Base-by-base conservation (phyloP, 345 rosid genomes). In the Boechera stricta region DNA sequence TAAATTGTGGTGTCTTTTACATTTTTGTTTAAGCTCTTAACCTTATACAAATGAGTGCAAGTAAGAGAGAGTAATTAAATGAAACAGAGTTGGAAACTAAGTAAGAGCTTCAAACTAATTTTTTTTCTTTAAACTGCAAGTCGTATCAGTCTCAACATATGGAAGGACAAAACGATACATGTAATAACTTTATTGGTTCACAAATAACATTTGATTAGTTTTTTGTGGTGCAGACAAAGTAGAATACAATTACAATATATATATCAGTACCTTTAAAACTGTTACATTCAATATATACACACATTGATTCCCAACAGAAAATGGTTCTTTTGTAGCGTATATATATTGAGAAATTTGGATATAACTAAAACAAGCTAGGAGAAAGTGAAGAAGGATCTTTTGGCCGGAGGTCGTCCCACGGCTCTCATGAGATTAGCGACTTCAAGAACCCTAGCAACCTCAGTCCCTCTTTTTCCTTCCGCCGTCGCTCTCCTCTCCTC, bases 401-500 rank as follows among this genome's bases (percentile, higher is more conserved):
- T 95, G 8, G 82, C 84, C 5, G 99, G 99, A 69, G 99, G 76
- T 73, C 97, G 76, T 9, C 99, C 98, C 28, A 92, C 85, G n/a
- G 97, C 96, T 79, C 89, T 88, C 97, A 94, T 90, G 77, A 94
- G 85, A 84, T 90, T 92, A 80, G 95, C 84, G 3, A 90, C 77
- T 72, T 94, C 97, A 26, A 90, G 79, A 39, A 94, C 83, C 68
- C 86, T 81, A 2, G 97, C 95, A 33, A 84, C 87, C 81, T 94
- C 90, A 0, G 89, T 92, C 29, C 97, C 98, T 52, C 93, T 81
- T 83, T 80, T 94, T 4, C 83, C 89, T 82, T 92, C 98, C 1
- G 97, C 85, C 7, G 97, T 87, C 15, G 98, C 98, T 77, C 91
- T 91, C 64, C 90, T 89, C 78, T 95, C 99, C 83, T 95, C 97